Conservation (phyloP, 176 grass and related monocot species). For the Juncus effusus region DNA sequence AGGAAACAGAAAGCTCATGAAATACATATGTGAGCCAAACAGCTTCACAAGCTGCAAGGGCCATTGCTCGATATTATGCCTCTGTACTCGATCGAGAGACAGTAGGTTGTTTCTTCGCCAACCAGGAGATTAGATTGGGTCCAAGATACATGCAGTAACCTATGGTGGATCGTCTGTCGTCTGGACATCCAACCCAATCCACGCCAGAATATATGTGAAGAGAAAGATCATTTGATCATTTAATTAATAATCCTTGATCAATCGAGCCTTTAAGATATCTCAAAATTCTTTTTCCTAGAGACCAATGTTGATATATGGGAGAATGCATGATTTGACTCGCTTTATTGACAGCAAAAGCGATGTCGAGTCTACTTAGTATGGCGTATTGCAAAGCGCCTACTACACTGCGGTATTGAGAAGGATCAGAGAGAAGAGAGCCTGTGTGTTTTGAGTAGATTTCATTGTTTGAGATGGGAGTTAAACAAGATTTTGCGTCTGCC, state of each 20-base stretch:
- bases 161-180: background rate
- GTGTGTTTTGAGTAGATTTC: background rate
- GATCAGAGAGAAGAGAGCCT: too few species aligned
- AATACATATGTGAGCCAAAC: background rate
- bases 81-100: too few species aligned
- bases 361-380: too few species aligned
- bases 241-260: background rate
- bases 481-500: background rate
- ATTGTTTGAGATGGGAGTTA: background rate
- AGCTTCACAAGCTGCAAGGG: background rate
- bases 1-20: background rate
- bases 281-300: background rate
- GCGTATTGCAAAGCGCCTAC: too few species aligned
- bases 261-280: background rate
- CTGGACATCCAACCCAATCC: background rate
- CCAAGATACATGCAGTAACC: background rate
- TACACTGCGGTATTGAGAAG: too few species aligned
- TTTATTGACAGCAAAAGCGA: too few species aligned
- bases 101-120: too few species aligned
- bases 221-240: background rate
- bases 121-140: too few species aligned
- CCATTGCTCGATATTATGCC: background rate
- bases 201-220: background rate
- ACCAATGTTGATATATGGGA: conserved; percentile 2
- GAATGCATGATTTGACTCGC: background rate